phyloP scores from a whole-genome alignment of 2,329 filamentous ascomycete genomes.

The Epichloe elymi region DNA sequence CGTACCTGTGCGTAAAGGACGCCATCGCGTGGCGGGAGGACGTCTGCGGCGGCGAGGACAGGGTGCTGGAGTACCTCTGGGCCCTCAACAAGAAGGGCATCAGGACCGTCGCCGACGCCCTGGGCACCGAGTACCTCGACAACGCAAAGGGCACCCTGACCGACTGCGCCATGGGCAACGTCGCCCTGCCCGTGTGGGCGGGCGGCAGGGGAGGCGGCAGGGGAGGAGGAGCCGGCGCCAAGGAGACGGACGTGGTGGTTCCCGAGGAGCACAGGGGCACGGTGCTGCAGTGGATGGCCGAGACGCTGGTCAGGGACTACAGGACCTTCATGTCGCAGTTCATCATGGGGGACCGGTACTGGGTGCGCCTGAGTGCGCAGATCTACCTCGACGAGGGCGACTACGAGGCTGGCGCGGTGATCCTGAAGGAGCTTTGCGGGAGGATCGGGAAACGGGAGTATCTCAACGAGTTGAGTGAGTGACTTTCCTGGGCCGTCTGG shows the following conservation, averaged over 20 bases:
- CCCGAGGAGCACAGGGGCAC: slow-evolving; percentile 16
- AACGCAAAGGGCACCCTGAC: slow-evolving; percentile 48
- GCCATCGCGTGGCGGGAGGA: slow-evolving; percentile 58
- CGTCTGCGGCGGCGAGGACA: slow-evolving; percentile 60
- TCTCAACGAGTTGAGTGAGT: slow-evolving; percentile 3
- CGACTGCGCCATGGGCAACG: slow-evolving; percentile 58
- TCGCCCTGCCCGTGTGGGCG: slow-evolving; percentile 52
- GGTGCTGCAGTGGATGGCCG: slow-evolving; percentile 44
- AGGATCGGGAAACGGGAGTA: slow-evolving; percentile 26
- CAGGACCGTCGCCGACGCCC: slow-evolving; percentile 40
- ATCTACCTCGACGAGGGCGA: slow-evolving; percentile 71
- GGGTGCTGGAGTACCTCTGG: slow-evolving; percentile 50
- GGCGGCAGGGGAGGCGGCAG: slow-evolving; percentile 12
- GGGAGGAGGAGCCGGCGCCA: slow-evolving; percentile 10
- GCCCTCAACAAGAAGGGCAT: slow-evolving; percentile 52
- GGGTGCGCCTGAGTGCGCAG: slow-evolving; percentile 66
- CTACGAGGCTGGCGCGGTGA: slow-evolving; percentile 55
- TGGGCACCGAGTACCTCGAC: slow-evolving; percentile 62
- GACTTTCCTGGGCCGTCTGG: neutral
- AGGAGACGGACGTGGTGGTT: slow-evolving; percentile 17
- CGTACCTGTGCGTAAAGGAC: slow-evolving; percentile 59
- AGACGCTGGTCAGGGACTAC: slow-evolving; percentile 41
- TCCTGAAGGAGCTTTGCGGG: slow-evolving; percentile 37
- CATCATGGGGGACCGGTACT: slow-evolving; percentile 48
- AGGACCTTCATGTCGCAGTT: slow-evolving; percentile 60